Conservation (phyloP, 2,329 filamentous ascomycete species). For the Neospermospora avenae region DNA sequence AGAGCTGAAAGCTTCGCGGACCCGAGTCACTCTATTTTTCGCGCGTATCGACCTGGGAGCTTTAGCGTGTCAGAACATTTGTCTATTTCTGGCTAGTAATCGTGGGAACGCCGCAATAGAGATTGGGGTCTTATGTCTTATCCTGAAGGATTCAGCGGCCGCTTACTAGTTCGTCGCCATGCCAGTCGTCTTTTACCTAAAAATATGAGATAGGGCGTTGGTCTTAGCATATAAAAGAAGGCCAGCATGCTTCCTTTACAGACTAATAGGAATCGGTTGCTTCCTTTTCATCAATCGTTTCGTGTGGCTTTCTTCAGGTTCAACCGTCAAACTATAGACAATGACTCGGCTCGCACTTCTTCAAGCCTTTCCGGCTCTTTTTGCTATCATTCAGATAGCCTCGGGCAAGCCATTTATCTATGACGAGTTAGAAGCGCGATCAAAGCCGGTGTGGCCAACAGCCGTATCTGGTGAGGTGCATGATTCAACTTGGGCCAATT, state of each 20-base stretch:
- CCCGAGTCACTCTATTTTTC: neutral
- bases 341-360: neutral
- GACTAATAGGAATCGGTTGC: neutral
- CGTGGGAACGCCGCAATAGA: neutral
- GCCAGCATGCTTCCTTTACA: neutral
- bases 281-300: neutral
- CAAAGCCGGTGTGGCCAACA: neutral
- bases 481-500: neutral
- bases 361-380: neutral
- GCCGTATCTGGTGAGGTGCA: neutral
- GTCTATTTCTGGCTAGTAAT: neutral
- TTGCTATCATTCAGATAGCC: neutral
- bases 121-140: neutral
- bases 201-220: neutral
- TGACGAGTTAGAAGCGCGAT: neutral
- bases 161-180: neutral
- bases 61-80: neutral
- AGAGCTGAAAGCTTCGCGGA: neutral
- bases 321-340: neutral
- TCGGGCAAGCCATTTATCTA: neutral
- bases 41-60: neutral
- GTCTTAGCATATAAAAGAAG: neutral
- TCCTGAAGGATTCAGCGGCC: neutral
- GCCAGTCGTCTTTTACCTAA: neutral
- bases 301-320: neutral